Evolutionary conservation across 73 alveolate species (phyloP).

Genomic region (Paramecium pentaurelia): DNA sequence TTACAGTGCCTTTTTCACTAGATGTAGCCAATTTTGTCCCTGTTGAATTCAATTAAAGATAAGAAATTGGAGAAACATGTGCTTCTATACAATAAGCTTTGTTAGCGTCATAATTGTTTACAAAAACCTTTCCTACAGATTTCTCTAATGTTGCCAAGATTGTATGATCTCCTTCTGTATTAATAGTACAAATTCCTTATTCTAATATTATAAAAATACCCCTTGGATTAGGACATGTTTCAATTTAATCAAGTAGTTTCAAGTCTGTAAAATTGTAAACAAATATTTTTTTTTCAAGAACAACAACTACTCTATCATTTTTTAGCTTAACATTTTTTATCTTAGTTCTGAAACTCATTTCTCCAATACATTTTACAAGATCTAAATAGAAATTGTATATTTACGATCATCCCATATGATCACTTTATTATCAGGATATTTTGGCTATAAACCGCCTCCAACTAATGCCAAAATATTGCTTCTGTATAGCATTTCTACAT

Average conservation of each 20-base stretch:
- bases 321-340: slow-evolving; percentile 82
- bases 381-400: slow-evolving; percentile 16
- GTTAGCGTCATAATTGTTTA: slow-evolving; percentile 72
- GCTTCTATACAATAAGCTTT: slow-evolving; percentile 61
- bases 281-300: slow-evolving; percentile 72
- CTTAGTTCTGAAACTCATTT: slow-evolving; percentile 82
- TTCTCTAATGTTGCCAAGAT: slow-evolving; percentile 92
- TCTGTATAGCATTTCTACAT: slow-evolving; percentile 91
- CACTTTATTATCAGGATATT: slow-evolving; percentile 84
- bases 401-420: slow-evolving; percentile 93
- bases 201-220: slow-evolving; percentile 68
- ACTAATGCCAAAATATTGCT: slow-evolving; percentile 93
- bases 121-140: slow-evolving; percentile 78
- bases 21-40: slow-evolving; percentile 94
- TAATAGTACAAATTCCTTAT: slow-evolving; percentile 58
- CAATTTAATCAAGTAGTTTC: slow-evolving; percentile 82
- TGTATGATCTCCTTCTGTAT: slow-evolving; percentile 71
- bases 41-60: slow-evolving; percentile 70
- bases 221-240: slow-evolving; percentile 85
- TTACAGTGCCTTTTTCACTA: slow-evolving; percentile 87
- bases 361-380: slow-evolving; percentile 82
- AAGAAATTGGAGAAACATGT: slow-evolving; percentile 76
- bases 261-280: slow-evolving; percentile 90
- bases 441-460: slow-evolving; percentile 95
- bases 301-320: slow-evolving; percentile 80